These are phyloP conservation scores for Verbena officinalis DNA, from an alignment of 257 asterid species.

Conservation along the genomic window DNA sequence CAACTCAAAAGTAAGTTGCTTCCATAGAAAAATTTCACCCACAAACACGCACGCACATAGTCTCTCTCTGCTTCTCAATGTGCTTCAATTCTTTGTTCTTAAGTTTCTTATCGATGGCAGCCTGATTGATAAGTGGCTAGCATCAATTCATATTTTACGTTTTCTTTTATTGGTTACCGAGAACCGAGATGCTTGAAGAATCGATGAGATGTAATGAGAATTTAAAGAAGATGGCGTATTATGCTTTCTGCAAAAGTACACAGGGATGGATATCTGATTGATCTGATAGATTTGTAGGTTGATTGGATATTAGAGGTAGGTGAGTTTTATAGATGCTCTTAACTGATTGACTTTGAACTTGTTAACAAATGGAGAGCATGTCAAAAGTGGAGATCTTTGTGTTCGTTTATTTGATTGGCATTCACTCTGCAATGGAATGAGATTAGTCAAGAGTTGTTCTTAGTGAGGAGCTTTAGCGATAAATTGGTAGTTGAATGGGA, in stretches of 20 bases:
- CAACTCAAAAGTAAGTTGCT: slow-evolving; percentile 26
- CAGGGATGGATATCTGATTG: background rate
- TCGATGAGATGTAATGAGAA: background rate
- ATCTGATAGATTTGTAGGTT: background rate
- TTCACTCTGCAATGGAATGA: background rate
- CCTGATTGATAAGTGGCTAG: background rate
- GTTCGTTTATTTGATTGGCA: background rate
- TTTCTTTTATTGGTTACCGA: background rate
- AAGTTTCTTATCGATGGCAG: background rate
- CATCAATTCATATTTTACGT: background rate
- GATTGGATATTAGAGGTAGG: background rate
- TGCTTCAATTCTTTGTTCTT: background rate
- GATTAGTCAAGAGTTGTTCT: background rate
- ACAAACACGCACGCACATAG: background rate
- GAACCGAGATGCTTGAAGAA: slow-evolving; percentile 17
- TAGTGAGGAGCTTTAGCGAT: background rate
- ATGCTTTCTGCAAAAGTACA: background rate
- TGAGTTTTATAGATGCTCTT: background rate
- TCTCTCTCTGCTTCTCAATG: slow-evolving; percentile 11
- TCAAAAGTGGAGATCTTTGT: slow-evolving; percentile 12
- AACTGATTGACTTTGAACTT: background rate
- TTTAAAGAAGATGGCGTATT: background rate
- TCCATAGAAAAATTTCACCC: background rate
- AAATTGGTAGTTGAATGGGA: background rate
- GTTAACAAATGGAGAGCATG: background rate